Evolutionary conservation across 2,329 filamentous ascomycete species (phyloP).

Genomic region (Paramyrothecium roridum): DNA sequence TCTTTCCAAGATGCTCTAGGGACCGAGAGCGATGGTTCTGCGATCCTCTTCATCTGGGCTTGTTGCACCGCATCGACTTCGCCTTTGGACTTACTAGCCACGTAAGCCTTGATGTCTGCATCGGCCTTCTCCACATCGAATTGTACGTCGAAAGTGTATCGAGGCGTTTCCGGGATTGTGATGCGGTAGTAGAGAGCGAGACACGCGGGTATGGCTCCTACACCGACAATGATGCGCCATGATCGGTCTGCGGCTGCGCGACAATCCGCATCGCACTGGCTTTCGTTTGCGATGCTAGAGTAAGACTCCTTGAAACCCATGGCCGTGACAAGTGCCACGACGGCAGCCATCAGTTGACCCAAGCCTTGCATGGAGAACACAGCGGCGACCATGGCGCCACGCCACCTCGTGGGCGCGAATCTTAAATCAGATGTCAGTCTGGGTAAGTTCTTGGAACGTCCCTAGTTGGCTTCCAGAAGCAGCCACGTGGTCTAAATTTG

Average conservation of each 20-base stretch:
- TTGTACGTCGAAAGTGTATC: conserved; percentile 78
- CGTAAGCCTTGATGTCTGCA: conserved; percentile 64
- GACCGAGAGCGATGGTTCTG: conserved; percentile 53
- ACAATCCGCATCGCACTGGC: conserved; percentile 59
- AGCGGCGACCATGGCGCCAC: conserved; percentile 78
- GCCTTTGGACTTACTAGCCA: conserved; percentile 45
- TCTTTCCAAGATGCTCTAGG: conserved; percentile 70
- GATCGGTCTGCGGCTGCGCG: conserved; percentile 71
- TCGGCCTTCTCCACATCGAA: conserved; percentile 73
- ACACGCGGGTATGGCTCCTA: conserved; percentile 74
- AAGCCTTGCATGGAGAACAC: conserved; percentile 85
- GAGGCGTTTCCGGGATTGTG: conserved; percentile 80
- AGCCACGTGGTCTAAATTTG: conserved; percentile 1
- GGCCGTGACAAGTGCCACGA: conserved; percentile 68
- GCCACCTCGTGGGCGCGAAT: conserved; percentile 78
- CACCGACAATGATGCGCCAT: conserved; percentile 78
- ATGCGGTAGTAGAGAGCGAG: conserved; percentile 83
- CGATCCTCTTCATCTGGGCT: conserved; percentile 50
- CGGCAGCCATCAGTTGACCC: conserved; percentile 70
- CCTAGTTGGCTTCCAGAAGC: neutral
- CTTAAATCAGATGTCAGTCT: conserved; percentile 29
- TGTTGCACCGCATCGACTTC: conserved; percentile 44
- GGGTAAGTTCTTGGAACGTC: neutral
- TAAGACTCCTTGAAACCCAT: conserved; percentile 58
- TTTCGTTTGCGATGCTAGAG: conserved; percentile 33